These are phyloP conservation scores for Collybiopsis luxurians DNA, from an alignment of 768 basidiomycete genomes.

Conservation along the genomic window DNA sequence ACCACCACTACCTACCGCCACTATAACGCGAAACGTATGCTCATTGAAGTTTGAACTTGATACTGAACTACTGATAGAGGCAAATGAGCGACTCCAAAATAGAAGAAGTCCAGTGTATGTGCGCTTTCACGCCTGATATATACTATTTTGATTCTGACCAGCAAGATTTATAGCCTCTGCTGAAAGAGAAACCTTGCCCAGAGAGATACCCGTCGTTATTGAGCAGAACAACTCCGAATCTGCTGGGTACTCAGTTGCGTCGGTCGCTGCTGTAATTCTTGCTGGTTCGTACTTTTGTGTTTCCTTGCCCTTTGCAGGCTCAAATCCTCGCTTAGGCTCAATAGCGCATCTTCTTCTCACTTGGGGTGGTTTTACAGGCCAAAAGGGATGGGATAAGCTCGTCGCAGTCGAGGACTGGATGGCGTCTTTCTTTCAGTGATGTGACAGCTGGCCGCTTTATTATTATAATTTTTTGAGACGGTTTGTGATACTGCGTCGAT, in stretches of 20 bases:
- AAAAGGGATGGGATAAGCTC: slow-evolving; percentile 6
- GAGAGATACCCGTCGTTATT: slow-evolving; percentile 1
- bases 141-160: too few species aligned
- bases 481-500: too few species aligned
- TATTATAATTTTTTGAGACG: too few species aligned
- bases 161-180: background rate
- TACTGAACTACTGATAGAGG: background rate
- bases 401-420: slow-evolving; percentile 5
- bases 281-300: slow-evolving; percentile 1
- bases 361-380: slow-evolving; percentile 4
- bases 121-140: too few species aligned
- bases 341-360: slow-evolving; percentile 5
- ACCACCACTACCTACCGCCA: too few species aligned
- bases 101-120: slow-evolving; percentile 1
- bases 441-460: background rate
- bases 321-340: background rate
- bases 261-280: slow-evolving; percentile 4
- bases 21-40: too few species aligned
- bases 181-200: background rate
- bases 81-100: background rate
- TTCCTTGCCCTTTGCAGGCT: background rate
- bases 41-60: background rate
- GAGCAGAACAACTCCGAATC: background rate
- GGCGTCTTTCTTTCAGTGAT: background rate
- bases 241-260: background rate